Evolutionary conservation across 306 rosid species (phyloP).

Genomic region (Pyrus betulifolia): DNA sequence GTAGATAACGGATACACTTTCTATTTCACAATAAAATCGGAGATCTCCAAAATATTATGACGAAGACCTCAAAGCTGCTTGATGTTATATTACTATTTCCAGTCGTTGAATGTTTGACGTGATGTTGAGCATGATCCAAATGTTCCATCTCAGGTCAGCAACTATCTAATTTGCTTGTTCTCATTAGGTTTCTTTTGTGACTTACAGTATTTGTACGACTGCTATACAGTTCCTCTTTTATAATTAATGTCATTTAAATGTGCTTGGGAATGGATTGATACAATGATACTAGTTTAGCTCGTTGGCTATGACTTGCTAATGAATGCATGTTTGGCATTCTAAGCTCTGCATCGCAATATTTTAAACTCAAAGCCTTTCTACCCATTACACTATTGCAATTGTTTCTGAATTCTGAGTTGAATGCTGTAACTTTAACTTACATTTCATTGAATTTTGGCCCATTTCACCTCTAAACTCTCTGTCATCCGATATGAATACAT

Average conservation of each 20-base stretch:
- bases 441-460: background rate
- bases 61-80: conserved; percentile 78
- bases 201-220: background rate
- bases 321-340: background rate
- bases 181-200: background rate
- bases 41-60: conserved; percentile 83
- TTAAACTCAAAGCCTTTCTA: background rate
- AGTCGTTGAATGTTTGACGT: conserved; percentile 77
- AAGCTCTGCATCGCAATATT: background rate
- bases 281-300: background rate
- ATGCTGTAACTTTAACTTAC: background rate
- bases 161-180: background rate
- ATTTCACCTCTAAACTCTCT: background rate
- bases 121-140: conserved; percentile 54
- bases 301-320: background rate
- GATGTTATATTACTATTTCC: conserved; percentile 50
- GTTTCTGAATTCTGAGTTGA: background rate
- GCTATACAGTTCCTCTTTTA: background rate
- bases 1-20: conserved; percentile 84
- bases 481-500: background rate
- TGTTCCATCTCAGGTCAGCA: conserved; percentile 70
- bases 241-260: background rate
- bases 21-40: conserved; percentile 97
- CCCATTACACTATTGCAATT: background rate
- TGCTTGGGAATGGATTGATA: background rate